Percentiles rank a stretch among this genome's conserved stretches.
Evolutionary conservation across 306 rosid genomes (phyloP).

Genomic region (Cucurbita maxima): DNA sequence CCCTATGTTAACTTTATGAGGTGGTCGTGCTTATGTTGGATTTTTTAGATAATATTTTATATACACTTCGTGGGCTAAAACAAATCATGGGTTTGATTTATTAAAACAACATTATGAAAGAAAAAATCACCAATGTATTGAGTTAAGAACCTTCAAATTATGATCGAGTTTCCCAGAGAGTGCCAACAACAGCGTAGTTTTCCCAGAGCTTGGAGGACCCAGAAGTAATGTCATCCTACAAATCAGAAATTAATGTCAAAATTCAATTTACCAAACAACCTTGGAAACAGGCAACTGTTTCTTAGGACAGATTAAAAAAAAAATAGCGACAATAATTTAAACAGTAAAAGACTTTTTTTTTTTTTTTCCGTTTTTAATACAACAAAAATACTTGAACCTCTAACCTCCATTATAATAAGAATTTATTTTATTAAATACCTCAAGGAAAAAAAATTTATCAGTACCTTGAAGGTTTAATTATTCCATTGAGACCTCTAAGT

Average conservation of each 20-base stretch:
- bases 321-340: neutral
- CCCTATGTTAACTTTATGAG: too few relatives aligned
- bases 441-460: neutral
- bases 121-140: neutral
- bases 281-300: neutral
- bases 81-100: neutral
- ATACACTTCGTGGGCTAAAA: too few relatives aligned
- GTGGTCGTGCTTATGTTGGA: too few relatives aligned
- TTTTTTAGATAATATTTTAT: too few relatives aligned
- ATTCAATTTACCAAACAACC: neutral
- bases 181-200: slow-evolving; percentile 61
- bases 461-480: slow-evolving; percentile 55
- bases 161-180: slow-evolving; percentile 61
- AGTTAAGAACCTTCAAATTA: slow-evolving; percentile 32
- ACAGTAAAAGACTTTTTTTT: neutral
- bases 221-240: slow-evolving; percentile 60
- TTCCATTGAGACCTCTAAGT: slow-evolving; percentile 59
- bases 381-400: too few relatives aligned
- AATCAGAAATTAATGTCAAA: neutral
- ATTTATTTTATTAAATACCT: too few relatives aligned
- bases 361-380: too few relatives aligned
- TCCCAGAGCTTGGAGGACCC: slow-evolving; percentile 85
- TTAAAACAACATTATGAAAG: neutral
- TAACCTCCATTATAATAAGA: too few relatives aligned
- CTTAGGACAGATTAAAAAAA: neutral